Evolutionary conservation across 768 basidiomycete species (phyloP), one percentile per base, ranked within the genome.

Genomic region (Pluteus cervinus): DNA sequence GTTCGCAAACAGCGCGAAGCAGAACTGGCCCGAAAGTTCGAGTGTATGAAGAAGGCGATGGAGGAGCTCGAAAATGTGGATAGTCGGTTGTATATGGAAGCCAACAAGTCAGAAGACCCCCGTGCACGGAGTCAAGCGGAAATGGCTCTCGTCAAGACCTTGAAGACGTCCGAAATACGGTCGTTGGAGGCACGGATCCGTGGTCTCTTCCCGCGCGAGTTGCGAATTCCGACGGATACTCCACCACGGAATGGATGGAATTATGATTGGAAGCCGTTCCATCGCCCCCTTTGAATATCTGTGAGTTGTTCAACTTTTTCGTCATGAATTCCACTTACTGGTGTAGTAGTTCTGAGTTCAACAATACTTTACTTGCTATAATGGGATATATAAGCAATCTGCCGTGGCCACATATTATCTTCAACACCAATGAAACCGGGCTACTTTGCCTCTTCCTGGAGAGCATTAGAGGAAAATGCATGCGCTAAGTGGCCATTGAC

Each of bases 181-280:
- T 79, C 76, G 9, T 60, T 83, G 49, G 87, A 93, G 57, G 79
- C 85, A 21, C 71, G 86, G 47, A 70, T 85, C 55, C 78, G 79
- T 40, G 86, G 86, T 1, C 57, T 94, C 24, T 87, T 93, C 61
- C 93, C 93, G 42, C 74, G 93, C 43, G 92, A 97, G 56, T 54
- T 89, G 53, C 77, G 80, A 46, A 71, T 87, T 32, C 92, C 93
- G 29, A 77, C 85, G 4, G 92, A 94, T 53, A 92, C 86, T 5
- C 85, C 89, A 2, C 72, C 84, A 17, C 75, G 73, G 38, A 68
- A 71, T 29, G 88, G 89, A 3, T 94, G 91, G 91, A 78, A 80
- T 37, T 84, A 92, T 52, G 77, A 82, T n/a, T 93, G 82, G 78
- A 86, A 72, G 38, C 72, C 84, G 32, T 76, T 79, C 52, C 60